Evolutionary conservation across 2,329 filamentous ascomycete species (phyloP).

Genomic region (Davidsoniella neocaledoniae): DNA sequence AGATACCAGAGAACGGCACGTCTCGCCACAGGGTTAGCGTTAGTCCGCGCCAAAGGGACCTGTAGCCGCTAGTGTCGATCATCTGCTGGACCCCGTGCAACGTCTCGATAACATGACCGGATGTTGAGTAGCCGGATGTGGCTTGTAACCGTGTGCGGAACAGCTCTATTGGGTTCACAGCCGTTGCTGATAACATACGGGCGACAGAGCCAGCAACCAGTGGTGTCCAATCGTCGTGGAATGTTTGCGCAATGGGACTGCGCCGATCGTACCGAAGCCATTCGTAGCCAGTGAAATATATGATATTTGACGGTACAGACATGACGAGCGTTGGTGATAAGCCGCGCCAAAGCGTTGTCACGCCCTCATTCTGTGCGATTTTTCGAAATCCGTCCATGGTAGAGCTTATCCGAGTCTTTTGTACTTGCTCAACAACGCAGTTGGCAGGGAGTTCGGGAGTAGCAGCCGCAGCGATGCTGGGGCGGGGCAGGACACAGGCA

Average conservation of each 20-base stretch:
- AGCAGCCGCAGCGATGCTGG: constrained; percentile 28
- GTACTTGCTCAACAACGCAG: constrained; percentile 77
- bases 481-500: constrained; percentile 58
- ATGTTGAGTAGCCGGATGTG: constrained; percentile 37
- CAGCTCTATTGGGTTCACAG: constrained; percentile 83
- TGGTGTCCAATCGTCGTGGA: constrained; percentile 58
- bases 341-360: constrained; percentile 77
- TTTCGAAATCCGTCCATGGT: constrained; percentile 86
- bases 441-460: constrained; percentile 35
- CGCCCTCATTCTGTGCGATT: constrained; percentile 84
- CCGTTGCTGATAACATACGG: constrained; percentile 62
- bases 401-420: constrained; percentile 69
- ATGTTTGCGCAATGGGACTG: constrained; percentile 50
- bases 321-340: constrained; percentile 88
- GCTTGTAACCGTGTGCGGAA: constrained; percentile 87
- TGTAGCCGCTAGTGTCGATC: constrained; percentile 61
- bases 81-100: constrained; percentile 60
- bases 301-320: constrained; percentile 89
- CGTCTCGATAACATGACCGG: constrained; percentile 63
- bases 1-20: constrained; percentile 89
- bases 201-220: constrained; percentile 66
- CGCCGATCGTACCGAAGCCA: constrained; percentile 62
- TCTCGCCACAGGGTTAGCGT: constrained; percentile 90
- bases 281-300: constrained; percentile 97
- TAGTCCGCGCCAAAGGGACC: constrained; percentile 76